Evolutionary conservation across 805 yeast genomes (phyloP).

Genomic region (Starmerella bombi): DNA sequence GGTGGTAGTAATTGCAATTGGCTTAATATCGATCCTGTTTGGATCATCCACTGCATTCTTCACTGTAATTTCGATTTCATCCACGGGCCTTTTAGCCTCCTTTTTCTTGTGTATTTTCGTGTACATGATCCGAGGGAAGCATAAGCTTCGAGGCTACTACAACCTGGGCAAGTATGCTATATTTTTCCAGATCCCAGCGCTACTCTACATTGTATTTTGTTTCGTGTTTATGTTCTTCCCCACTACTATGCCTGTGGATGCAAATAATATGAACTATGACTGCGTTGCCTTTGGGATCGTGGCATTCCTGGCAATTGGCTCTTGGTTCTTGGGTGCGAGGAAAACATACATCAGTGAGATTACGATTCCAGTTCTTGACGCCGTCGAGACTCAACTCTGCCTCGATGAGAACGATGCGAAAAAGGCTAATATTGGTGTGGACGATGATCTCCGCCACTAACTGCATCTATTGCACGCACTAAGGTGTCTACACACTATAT

Average conservation of each 20-base stretch:
- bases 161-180: conserved; percentile 48
- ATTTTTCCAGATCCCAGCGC: conserved; percentile 44
- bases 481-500: no score
- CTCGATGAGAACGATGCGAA: no score
- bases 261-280: conserved; percentile 57
- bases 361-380: not conserved
- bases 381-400: no score
- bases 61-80: conserved; percentile 51
- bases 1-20: conserved; percentile 40
- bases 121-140: conserved; percentile 17
- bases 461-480: no score
- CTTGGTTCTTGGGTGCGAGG: conserved; percentile 17
- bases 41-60: conserved; percentile 57
- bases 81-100: conserved; percentile 41
- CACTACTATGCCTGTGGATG: conserved; percentile 44
- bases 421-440: no score
- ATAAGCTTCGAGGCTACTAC: conserved; percentile 38
- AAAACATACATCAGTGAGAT: conserved; percentile 2
- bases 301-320: conserved; percentile 26
- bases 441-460: no score
- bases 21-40: conserved; percentile 42
- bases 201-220: conserved; percentile 48
- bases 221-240: conserved; percentile 55
- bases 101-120: conserved; percentile 43
- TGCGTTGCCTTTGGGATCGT: conserved; percentile 37